A percentile compares a stretch with the other conserved stretches of the same genome.
phyloP scores from a whole-genome alignment of 2,329 filamentous ascomycete genomes.

The Harringtonia lauricola region DNA sequence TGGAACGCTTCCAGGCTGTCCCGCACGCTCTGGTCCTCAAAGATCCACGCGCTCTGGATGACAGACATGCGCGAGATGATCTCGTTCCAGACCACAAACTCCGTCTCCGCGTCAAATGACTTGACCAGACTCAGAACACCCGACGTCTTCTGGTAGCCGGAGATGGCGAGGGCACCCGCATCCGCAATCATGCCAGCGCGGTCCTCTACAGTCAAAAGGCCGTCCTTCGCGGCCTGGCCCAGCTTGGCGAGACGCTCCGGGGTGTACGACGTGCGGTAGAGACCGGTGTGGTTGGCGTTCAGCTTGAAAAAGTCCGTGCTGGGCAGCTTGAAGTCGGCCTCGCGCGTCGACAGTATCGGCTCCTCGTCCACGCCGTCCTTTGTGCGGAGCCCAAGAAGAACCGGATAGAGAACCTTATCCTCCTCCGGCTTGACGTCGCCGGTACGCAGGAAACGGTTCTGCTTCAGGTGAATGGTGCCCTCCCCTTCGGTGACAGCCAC shows the following conservation, averaged over 20 bases:
- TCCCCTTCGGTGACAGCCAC: constrained; percentile 73
- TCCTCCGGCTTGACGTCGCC: constrained; percentile 91
- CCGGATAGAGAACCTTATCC: constrained; percentile 76
- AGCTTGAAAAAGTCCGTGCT: constrained; percentile 89
- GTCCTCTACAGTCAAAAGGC: constrained; percentile 76
- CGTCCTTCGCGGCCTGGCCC: constrained; percentile 71
- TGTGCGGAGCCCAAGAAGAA: constrained; percentile 77
- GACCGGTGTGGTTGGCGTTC: constrained; percentile 86
- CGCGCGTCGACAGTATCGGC: constrained; percentile 58
- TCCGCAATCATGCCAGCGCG: constrained; percentile 92
- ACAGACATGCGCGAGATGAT: constrained; percentile 67
- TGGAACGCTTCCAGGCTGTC: constrained; percentile 78
- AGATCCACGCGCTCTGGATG: constrained; percentile 80
- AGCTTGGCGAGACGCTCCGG: constrained; percentile 79
- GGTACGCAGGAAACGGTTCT: constrained; percentile 89
- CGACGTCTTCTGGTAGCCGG: constrained; percentile 89
- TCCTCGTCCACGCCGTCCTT: constrained; percentile 74
- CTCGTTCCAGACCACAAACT: constrained; percentile 94
- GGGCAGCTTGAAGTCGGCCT: constrained; percentile 66
- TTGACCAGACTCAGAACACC: constrained; percentile 77
- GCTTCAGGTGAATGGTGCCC: constrained; percentile 70
- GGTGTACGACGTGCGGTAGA: constrained; percentile 83
- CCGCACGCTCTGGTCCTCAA: constrained; percentile 63
- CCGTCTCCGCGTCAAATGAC: constrained; percentile 71
- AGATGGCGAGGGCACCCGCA: constrained; percentile 77